These are phyloP conservation scores for Malassezia cuniculi DNA, from an alignment of 1,284 basidiomycete species.

Conservation along the genomic window DNA sequence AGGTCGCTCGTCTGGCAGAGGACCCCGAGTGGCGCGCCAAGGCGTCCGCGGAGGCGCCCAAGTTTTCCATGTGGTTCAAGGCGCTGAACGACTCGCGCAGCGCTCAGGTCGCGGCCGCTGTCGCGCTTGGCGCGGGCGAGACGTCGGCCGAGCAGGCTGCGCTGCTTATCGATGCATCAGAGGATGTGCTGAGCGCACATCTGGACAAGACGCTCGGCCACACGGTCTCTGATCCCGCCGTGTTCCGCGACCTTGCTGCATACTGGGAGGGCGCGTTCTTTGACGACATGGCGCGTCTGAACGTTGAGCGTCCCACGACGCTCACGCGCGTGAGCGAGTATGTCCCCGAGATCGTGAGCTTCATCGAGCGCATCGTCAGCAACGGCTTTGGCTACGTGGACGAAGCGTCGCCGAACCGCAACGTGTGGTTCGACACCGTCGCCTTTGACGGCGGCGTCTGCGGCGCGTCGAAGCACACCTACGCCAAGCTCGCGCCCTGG, in stretches of 20 bases:
- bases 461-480: conserved; percentile 50
- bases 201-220: conserved; percentile 49
- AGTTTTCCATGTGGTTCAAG: conserved; percentile 36
- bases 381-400: conserved; percentile 74
- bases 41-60: conserved; percentile 30
- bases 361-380: conserved; percentile 70
- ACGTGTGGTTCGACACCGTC: conserved; percentile 83
- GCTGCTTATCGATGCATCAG: conserved; percentile 27
- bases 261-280: conserved; percentile 87
- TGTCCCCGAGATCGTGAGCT: conserved; percentile 82
- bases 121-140: conserved; percentile 25
- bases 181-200: conserved; percentile 31
- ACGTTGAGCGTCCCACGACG: conserved; percentile 74
- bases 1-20: conserved; percentile 20
- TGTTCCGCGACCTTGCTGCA: conserved; percentile 70
- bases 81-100: conserved; percentile 34
- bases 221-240: conserved; percentile 70
- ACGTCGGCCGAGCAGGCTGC: conserved; percentile 17
- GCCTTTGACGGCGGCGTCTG: conserved; percentile 60
- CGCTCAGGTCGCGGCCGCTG: conserved; percentile 34
- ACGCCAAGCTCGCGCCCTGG: conserved; percentile 92
- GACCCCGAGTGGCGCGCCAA: conserved; percentile 29
- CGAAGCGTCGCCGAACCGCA: conserved; percentile 26
- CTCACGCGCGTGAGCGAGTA: conserved; percentile 94
- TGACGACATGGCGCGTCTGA: conserved; percentile 76